Percentiles rank a stretch among this genome's conserved stretches.
These are phyloP conservation scores for Apiospora rasikravindrae DNA, from an alignment of 2,329 filamentous ascomycete species.

Conservation along the genomic window DNA sequence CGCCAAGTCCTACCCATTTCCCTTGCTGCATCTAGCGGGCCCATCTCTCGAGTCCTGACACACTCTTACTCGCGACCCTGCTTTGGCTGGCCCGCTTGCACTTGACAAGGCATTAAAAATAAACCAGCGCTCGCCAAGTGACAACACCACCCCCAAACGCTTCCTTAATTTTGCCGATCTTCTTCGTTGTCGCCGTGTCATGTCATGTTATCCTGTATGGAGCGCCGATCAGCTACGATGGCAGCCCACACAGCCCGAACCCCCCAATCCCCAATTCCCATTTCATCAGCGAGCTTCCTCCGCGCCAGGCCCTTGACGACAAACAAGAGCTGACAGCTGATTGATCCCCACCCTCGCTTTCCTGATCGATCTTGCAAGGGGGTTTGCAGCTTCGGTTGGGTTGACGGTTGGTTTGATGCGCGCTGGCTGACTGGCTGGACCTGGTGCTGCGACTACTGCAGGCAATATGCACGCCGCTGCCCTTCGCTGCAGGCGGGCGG, in stretches of 20 bases:
- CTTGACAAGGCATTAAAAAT: constrained; percentile 11
- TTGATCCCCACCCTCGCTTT: background rate
- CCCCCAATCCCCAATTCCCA: background rate
- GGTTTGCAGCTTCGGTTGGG: background rate
- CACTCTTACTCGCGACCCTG: constrained; percentile 1
- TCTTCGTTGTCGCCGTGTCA: background rate
- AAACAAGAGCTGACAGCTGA: background rate
- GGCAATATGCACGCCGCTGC: constrained; percentile 16
- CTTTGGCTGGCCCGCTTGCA: background rate
- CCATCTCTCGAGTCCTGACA: constrained; percentile 8
- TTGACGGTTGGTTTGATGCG: background rate
- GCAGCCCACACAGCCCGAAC: background rate
- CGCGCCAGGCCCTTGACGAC: background rate
- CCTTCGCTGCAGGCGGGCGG: constrained; percentile 15
- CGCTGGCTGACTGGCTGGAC: background rate
- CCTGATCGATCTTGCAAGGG: constrained; percentile 11
- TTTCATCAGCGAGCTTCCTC: background rate
- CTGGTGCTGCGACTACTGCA: constrained; percentile 6
- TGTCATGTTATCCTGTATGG: background rate
- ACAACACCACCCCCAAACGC: background rate
- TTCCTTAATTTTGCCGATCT: background rate
- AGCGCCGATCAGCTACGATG: background rate
- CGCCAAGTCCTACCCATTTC: constrained; percentile 10
- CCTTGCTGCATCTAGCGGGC: background rate
- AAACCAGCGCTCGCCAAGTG: background rate